Evolutionary conservation across 1,284 basidiomycete species (phyloP).

Genomic region (Hortiboletus rubellus): DNA sequence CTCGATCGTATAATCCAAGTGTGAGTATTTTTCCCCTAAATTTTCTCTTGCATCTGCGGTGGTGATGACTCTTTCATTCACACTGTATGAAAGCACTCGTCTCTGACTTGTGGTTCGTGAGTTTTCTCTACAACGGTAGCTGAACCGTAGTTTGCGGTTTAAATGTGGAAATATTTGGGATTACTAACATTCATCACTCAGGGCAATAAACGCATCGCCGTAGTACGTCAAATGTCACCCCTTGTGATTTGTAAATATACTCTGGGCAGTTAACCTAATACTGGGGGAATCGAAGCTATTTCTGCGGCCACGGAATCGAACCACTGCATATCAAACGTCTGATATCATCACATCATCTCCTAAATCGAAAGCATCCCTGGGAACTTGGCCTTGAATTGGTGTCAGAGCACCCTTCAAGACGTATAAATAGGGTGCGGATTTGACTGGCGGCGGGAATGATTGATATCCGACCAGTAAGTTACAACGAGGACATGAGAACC

Average conservation of each 20-base stretch:
- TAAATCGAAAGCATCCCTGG: conserved; percentile 71
- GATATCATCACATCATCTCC: conserved; percentile 37
- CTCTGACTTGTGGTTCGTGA: conserved; percentile 38
- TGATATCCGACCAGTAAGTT: conserved; percentile 75
- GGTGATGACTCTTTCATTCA: conserved; percentile 49
- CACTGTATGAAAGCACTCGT: conserved; percentile 47
- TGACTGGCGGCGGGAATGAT: conserved; percentile 64
- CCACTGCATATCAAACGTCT: conserved; percentile 5
- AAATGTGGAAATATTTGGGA: not conserved
- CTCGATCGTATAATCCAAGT: not conserved
- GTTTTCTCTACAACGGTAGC: conserved; percentile 59
- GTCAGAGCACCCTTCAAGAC: conserved; percentile 73
- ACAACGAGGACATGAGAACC: conserved; percentile 74
- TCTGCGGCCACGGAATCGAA: not conserved
- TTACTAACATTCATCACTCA: conserved; percentile 15
- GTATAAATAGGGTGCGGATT: conserved; percentile 72
- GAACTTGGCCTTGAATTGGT: conserved; percentile 75
- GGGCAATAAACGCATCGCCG: not conserved
- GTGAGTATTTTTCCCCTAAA: conserved; percentile 22
- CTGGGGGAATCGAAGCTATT: not conserved
- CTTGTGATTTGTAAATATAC: not conserved
- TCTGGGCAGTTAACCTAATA: not conserved
- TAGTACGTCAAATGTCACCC: not conserved
- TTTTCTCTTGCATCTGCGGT: conserved; percentile 46
- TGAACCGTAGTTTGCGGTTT: conserved; percentile 45